These are phyloP conservation scores for Microcera coccophila DNA, from an alignment of 2,329 filamentous ascomycete genomes.

Conservation along the genomic window DNA sequence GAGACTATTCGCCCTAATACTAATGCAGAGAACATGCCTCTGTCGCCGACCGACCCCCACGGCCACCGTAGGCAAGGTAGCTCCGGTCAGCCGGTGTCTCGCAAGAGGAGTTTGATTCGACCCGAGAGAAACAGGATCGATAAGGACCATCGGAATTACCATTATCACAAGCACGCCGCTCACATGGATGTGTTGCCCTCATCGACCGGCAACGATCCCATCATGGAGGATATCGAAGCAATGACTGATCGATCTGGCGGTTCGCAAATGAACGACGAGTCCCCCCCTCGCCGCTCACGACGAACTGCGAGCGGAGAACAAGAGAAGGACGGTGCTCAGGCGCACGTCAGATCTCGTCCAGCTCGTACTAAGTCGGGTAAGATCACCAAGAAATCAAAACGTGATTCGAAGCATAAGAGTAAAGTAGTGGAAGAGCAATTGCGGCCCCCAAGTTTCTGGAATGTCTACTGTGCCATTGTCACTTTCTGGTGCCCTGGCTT, in stretches of 20 bases:
- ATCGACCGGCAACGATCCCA: constrained; percentile 85
- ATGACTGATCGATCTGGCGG: constrained; percentile 52
- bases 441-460: constrained; percentile 84
- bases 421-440: constrained; percentile 59
- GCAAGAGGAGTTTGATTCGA: constrained; percentile 84
- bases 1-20: constrained; percentile 56
- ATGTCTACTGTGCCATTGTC: constrained; percentile 86
- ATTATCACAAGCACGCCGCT: constrained; percentile 91
- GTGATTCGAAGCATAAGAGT: constrained; percentile 48
- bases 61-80: constrained; percentile 30
- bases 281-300: constrained; percentile 36
- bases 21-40: constrained; percentile 52
- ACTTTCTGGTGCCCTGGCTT: constrained; percentile 94
- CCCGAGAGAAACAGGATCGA: constrained; percentile 86
- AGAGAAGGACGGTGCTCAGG: constrained; percentile 30
- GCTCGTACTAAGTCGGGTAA: constrained; percentile 54
- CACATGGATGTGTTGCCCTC: constrained; percentile 90
- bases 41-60: constrained; percentile 43
- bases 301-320: constrained; percentile 31
- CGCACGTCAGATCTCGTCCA: constrained; percentile 31
- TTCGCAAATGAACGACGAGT: constrained; percentile 44
- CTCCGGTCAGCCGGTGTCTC: constrained; percentile 41
- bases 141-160: constrained; percentile 85
- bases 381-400: constrained; percentile 54
- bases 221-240: constrained; percentile 72